Percentiles rank a stretch among this genome's conserved stretches.
Evolutionary conservation across 2,329 filamentous ascomycete genomes (phyloP).

Genomic region (Botrytis fabae): DNA sequence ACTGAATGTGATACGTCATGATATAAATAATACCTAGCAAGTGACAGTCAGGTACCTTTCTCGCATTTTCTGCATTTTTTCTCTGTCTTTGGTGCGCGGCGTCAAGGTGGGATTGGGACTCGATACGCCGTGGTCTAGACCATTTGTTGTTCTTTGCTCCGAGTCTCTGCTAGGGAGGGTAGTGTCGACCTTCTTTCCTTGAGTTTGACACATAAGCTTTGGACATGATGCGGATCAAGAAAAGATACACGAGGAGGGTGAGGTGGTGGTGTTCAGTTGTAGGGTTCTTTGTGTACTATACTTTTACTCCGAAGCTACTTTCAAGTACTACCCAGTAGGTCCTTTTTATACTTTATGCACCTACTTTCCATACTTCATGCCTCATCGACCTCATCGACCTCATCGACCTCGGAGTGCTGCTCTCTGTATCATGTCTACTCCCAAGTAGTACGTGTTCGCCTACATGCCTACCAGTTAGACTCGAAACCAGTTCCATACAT

Average conservation of each 20-base stretch:
- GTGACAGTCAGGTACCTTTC: constrained; percentile 9
- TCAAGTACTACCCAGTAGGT: too few relatives aligned
- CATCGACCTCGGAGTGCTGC: too few relatives aligned
- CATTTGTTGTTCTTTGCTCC: background rate
- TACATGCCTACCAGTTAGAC: background rate
- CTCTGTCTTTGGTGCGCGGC: background rate
- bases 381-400: too few relatives aligned
- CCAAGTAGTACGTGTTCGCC: background rate
- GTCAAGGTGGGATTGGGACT: background rate
- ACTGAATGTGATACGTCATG: constrained; percentile 10
- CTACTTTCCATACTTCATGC: too few relatives aligned
- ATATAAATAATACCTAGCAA: background rate
- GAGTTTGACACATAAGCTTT: background rate
- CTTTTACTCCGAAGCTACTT: too few relatives aligned
- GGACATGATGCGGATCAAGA: background rate
- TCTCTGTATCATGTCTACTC: background rate
- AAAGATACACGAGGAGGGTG: background rate
- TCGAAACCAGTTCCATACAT: background rate
- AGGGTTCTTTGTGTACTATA: background rate
- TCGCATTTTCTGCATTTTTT: background rate
- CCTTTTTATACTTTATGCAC: background rate
- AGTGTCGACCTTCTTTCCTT: background rate
- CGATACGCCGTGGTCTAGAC: background rate
- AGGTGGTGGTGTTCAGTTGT: background rate
- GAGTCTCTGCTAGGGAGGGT: background rate